Evolutionary conservation across 768 basidiomycete genomes (phyloP).

Genomic region (Auriscalpium vulgare): DNA sequence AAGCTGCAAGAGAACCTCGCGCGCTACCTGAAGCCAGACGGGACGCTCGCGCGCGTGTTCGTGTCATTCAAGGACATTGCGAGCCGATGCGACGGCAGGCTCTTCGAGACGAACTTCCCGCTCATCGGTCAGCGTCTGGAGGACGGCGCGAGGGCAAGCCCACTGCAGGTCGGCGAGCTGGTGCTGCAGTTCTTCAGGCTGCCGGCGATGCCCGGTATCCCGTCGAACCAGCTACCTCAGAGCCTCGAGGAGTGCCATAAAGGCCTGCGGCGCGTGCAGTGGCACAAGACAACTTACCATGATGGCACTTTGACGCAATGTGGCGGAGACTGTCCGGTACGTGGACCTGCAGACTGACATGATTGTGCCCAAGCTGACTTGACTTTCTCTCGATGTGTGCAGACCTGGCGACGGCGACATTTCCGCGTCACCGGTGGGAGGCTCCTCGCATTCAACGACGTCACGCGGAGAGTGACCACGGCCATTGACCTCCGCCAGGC

Average conservation of each 20-base stretch:
- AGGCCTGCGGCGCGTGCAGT: conserved; percentile 81
- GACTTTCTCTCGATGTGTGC: conserved; percentile 5
- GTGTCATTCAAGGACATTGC: conserved; percentile 87
- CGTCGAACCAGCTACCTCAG: conserved; percentile 73
- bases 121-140: conserved; percentile 71
- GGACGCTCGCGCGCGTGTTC: conserved; percentile 82
- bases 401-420: conserved; percentile 81
- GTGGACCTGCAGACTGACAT: conserved; percentile 22
- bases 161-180: conserved; percentile 77
- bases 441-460: conserved; percentile 85
- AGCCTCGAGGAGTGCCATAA: conserved; percentile 89
- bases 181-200: conserved; percentile 86
- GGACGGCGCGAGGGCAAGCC: conserved; percentile 46
- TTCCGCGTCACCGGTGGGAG: conserved; percentile 81
- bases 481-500: conserved; percentile 91
- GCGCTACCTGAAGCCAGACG: conserved; percentile 75
- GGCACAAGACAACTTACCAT: conserved; percentile 93
- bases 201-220: conserved; percentile 79
- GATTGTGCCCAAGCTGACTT: background rate
- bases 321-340: conserved; percentile 87
- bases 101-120: conserved; percentile 79
- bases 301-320: conserved; percentile 89
- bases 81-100: conserved; percentile 69
- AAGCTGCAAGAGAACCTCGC: conserved; percentile 69
- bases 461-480: conserved; percentile 82